These are phyloP conservation scores for Ophiognomonia clavigignenti-juglandacearum DNA, from an alignment of 2,329 filamentous ascomycete genomes.

Conservation along the genomic window DNA sequence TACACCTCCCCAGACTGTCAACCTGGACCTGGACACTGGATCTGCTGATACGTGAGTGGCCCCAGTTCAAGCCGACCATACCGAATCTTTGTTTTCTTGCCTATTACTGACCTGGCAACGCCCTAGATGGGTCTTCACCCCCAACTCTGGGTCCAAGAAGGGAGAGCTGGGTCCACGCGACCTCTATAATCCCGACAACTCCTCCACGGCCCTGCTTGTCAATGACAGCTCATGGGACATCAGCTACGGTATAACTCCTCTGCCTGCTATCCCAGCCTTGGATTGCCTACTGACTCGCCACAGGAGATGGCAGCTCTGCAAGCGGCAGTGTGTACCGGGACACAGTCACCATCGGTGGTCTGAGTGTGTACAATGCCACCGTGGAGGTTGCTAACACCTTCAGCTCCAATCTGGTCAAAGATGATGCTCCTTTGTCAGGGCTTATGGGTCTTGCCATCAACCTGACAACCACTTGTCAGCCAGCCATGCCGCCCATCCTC, in stretches of 20 bases:
- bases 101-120: slow-evolving; percentile 7
- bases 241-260: slow-evolving; percentile 40
- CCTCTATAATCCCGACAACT: slow-evolving; percentile 41
- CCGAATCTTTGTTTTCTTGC: background rate
- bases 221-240: slow-evolving; percentile 43
- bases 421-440: slow-evolving; percentile 38
- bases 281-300: background rate
- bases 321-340: slow-evolving; percentile 47
- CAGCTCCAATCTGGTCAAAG: slow-evolving; percentile 36
- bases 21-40: slow-evolving; percentile 67
- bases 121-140: slow-evolving; percentile 49
- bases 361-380: slow-evolving; percentile 39
- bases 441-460: slow-evolving; percentile 48
- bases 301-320: slow-evolving; percentile 40
- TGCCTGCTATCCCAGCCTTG: slow-evolving; percentile 15
- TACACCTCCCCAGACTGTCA: slow-evolving; percentile 48
- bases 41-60: slow-evolving; percentile 60
- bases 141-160: slow-evolving; percentile 36
- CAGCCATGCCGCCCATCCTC: slow-evolving; percentile 38
- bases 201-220: slow-evolving; percentile 35
- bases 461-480: slow-evolving; percentile 38
- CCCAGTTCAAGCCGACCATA: background rate
- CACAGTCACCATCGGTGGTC: slow-evolving; percentile 39
- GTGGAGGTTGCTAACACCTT: slow-evolving; percentile 44
- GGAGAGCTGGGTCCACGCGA: slow-evolving; percentile 39